phyloP scores from a whole-genome alignment of 2,329 filamentous ascomycete genomes.

The Helminthosporium solani region DNA sequence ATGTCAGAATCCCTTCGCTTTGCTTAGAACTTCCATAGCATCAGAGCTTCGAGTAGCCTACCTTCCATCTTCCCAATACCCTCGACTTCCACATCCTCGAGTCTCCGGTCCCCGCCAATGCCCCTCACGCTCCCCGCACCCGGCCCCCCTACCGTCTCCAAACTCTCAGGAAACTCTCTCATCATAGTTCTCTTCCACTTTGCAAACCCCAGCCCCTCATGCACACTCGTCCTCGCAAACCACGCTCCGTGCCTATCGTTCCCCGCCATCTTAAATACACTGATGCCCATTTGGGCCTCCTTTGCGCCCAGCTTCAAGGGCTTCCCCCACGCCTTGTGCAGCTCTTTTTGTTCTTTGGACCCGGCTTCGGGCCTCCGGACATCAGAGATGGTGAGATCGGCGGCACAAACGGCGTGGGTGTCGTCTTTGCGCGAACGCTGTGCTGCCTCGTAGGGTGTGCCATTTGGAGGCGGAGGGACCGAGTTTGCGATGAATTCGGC shows the following conservation, averaged over 20 bases:
- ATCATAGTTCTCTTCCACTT: slow-evolving; percentile 76
- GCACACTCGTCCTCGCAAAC: slow-evolving; percentile 84
- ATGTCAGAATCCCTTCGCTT: slow-evolving; percentile 3
- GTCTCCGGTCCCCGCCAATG: slow-evolving; percentile 74
- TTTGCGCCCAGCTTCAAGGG: slow-evolving; percentile 70
- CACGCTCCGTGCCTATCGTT: slow-evolving; percentile 83
- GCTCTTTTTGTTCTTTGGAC: slow-evolving; percentile 54
- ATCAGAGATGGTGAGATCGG: slow-evolving; percentile 55
- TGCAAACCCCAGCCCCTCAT: slow-evolving; percentile 73
- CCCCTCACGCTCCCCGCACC: slow-evolving; percentile 77
- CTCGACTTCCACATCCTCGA: slow-evolving; percentile 64
- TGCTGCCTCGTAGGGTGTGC: slow-evolving; percentile 47
- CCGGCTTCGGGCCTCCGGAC: slow-evolving; percentile 50
- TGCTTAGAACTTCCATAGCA: no score
- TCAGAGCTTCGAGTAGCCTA: slow-evolving; percentile 41
- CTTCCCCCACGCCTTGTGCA: slow-evolving; percentile 85
- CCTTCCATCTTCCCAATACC: slow-evolving; percentile 65
- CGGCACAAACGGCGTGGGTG: slow-evolving; percentile 51
- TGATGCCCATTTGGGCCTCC: slow-evolving; percentile 74
- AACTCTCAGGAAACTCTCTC: slow-evolving; percentile 75
- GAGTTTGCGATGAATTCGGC: slow-evolving; percentile 74
- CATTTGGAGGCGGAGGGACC: slow-evolving; percentile 61
- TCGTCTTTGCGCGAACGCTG: slow-evolving; percentile 60
- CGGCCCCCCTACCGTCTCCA: slow-evolving; percentile 68
- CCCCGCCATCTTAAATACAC: slow-evolving; percentile 74